Evolutionary conservation across 345 rosid genomes (phyloP).

Genomic region (Arabis alpina): DNA sequence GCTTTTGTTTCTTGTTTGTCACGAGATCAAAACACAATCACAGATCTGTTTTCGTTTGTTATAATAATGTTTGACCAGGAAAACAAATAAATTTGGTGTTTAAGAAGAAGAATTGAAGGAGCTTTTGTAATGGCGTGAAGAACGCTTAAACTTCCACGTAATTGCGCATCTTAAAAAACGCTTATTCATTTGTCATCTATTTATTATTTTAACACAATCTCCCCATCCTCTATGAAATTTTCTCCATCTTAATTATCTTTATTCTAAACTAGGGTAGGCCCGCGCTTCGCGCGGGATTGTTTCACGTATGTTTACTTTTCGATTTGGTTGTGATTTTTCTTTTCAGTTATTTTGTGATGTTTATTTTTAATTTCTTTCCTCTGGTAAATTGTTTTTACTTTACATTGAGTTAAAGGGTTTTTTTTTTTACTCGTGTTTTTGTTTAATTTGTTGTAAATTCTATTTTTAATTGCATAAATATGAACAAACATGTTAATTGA

Average conservation of each 20-base stretch:
- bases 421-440: no score
- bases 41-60: slow-evolving; percentile 23
- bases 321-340: no score
- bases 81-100: background rate
- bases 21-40: slow-evolving; percentile 32
- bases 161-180: slow-evolving; percentile 17
- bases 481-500: no score
- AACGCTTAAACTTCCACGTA: slow-evolving; percentile 40
- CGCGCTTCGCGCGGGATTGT: no score
- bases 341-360: no score
- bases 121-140: slow-evolving; percentile 39
- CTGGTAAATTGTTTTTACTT: no score
- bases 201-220: slow-evolving; percentile 22
- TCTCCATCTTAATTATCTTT: background rate
- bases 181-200: slow-evolving; percentile 23
- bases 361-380: no score
- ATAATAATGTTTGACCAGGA: background rate
- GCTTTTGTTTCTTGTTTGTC: slow-evolving; percentile 31
- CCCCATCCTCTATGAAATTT: slow-evolving; percentile 31
- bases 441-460: no score
- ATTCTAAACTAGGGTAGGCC: no score
- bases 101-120: slow-evolving; percentile 26
- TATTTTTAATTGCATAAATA: no score
- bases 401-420: no score
- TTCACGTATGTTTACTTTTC: no score